Percentiles rank a stretch among this genome's conserved stretches.
phyloP scores from a whole-genome alignment of 192 early-diverging fungal species.

The Coemansia sp. region DNA sequence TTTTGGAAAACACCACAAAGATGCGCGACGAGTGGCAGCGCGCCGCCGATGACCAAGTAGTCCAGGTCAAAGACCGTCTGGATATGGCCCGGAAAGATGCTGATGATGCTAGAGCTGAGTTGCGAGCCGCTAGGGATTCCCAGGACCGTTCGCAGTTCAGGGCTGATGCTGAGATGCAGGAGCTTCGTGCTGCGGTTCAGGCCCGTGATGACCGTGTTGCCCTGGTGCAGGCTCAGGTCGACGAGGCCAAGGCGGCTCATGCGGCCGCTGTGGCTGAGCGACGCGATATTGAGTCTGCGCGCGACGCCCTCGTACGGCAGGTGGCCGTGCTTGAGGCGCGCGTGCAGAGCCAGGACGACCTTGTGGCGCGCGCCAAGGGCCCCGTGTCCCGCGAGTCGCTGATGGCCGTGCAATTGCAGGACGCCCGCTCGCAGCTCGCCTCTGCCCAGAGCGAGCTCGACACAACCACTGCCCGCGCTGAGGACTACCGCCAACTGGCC shows the following conservation, averaged over 20 bases:
- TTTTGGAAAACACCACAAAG: slow-evolving; percentile 49
- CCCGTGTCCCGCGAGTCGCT: slow-evolving; percentile 44
- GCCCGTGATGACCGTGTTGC: slow-evolving; percentile 30
- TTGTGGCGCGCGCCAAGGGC: slow-evolving; percentile 52
- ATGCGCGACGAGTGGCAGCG: slow-evolving; percentile 55
- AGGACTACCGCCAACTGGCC: slow-evolving; percentile 51
- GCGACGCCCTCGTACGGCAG: slow-evolving; percentile 54
- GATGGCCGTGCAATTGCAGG: slow-evolving; percentile 56
- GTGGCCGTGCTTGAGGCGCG: slow-evolving; percentile 55
- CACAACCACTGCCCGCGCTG: slow-evolving; percentile 36
- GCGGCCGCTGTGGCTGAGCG: slow-evolving; percentile 58
- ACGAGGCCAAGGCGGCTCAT: slow-evolving; percentile 45
- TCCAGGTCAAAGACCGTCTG: slow-evolving; percentile 27
- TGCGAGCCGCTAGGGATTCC: slow-evolving; percentile 31
- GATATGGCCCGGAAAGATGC: slow-evolving; percentile 27
- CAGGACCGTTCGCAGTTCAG: slow-evolving; percentile 32
- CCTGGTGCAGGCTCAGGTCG: slow-evolving; percentile 26
- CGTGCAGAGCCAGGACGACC: slow-evolving; percentile 52
- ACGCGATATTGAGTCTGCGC: slow-evolving; percentile 55
- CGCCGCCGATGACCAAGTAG: slow-evolving; percentile 29
- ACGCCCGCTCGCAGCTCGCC: slow-evolving; percentile 61
- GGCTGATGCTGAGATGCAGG: slow-evolving; percentile 36
- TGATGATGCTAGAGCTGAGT: slow-evolving; percentile 28
- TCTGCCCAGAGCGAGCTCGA: slow-evolving; percentile 49
- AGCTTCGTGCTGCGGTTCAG: slow-evolving; percentile 36